These are phyloP conservation scores for Talaromyces pinophilus DNA, from an alignment of 2,329 filamentous ascomycete species.

Conservation along the genomic window DNA sequence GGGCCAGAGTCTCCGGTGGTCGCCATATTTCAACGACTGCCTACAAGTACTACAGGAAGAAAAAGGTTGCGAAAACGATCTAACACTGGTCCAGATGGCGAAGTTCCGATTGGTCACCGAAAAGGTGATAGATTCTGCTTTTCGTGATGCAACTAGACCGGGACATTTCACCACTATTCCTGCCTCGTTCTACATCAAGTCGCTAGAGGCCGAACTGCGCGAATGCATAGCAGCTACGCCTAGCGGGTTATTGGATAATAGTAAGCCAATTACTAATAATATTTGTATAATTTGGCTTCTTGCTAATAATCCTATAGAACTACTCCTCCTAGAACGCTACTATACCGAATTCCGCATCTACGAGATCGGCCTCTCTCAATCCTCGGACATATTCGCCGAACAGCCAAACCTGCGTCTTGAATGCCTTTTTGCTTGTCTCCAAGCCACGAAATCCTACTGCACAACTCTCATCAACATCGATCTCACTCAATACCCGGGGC, in stretches of 20 bases:
- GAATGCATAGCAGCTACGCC: neutral
- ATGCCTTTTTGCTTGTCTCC: constrained; percentile 7
- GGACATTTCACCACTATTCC: neutral
- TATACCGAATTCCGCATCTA: constrained; percentile 11
- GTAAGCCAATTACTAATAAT: neutral
- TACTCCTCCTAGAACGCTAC: constrained; percentile 3
- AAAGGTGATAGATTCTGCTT: constrained; percentile 6
- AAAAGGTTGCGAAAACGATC: neutral
- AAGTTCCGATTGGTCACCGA: constrained; percentile 10
- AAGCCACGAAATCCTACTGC: constrained; percentile 2
- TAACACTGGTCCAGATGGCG: constrained; percentile 3
- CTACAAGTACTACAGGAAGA: constrained; percentile 7
- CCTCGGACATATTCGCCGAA: neutral
- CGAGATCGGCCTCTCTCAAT: constrained; percentile 15
- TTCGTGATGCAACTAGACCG: neutral
- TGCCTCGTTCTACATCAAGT: constrained; percentile 15
- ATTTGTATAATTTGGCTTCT: neutral
- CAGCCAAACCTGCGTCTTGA: constrained; percentile 5
- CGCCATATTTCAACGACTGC: constrained; percentile 4
- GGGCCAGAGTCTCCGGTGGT: constrained; percentile 15
- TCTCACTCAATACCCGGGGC: neutral
- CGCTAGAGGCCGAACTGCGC: constrained; percentile 2
- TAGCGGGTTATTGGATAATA: neutral
- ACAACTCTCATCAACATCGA: constrained; percentile 1
- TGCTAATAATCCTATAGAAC: neutral